Evolutionary conservation across 768 basidiomycete genomes (phyloP), one percentile per base, ranked within the genome.

Genomic region (Russula earlei): DNA sequence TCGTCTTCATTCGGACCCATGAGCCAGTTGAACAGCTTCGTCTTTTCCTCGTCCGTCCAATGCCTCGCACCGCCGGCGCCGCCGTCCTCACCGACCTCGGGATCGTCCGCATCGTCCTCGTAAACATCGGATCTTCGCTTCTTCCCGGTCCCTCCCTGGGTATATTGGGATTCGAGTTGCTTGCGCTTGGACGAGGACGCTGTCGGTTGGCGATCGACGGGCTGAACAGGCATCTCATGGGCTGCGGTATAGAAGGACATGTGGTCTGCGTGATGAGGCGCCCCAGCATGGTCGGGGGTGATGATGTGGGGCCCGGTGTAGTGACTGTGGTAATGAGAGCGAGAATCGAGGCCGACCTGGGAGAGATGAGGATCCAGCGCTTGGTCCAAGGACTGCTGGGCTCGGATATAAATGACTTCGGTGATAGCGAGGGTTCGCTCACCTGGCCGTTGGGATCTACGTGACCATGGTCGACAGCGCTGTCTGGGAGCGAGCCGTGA

Each of bases 41-140:
- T 77, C 70, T 89, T 90, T 65, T 90, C 87, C 9, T 87, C 85
- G 66, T 88, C 87, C 0, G 85, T 85, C 87, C 87, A 90, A 63
- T 90, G 87, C 62, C 88, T 88, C 1, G 87, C 83, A 24, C 87
- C 87, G n/a, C 66, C 64, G 20, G 52, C 54, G 11, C 54, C 59
- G 9, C 62, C 66, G 17, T 63, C 63, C 15, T 56, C 59, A 1
- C 59, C 62, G 3, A 62, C 58, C 19, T 65, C 62, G 55, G 59
- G 55, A 29, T 63, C 64, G 25, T 54, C 55, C 52, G 55, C 56
- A 33, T 59, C 63, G n/a, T 55, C 60, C 11, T 61, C 57, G 41
- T 52, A 59, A n/a, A 53, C 48, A 51, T 51, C 55, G 51, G 59
- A 51, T 44, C 57, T 51, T 46, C 61, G 44, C 54, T 63, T 61